phyloP scores from a whole-genome alignment of 495 filamentous ascomycete species.

The Penicillium canariense region DNA sequence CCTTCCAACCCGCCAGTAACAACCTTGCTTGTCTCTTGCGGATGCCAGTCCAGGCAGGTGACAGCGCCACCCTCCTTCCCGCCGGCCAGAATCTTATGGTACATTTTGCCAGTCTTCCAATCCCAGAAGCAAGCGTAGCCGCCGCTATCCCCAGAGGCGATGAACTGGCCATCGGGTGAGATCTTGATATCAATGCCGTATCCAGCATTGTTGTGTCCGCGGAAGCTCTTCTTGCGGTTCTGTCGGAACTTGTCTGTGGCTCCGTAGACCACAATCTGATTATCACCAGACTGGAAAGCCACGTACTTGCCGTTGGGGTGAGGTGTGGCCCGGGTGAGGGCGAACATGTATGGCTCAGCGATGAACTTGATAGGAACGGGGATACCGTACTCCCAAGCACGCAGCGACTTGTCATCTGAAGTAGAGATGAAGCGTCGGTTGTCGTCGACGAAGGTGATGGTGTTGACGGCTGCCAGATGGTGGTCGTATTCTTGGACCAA shows the following conservation, averaged over 20 bases:
- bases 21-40: slow-evolving; percentile 91
- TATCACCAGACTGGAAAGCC: slow-evolving; percentile 87
- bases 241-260: slow-evolving; percentile 92
- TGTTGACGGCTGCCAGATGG: slow-evolving; percentile 95
- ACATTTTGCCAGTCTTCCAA: slow-evolving; percentile 99
- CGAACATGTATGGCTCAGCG: slow-evolving; percentile 96
- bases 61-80: slow-evolving; percentile 62
- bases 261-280: slow-evolving; percentile 95
- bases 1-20: slow-evolving; percentile 88
- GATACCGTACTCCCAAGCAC: slow-evolving; percentile 97
- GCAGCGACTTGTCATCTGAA: slow-evolving; percentile 90
- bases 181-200: slow-evolving; percentile 88
- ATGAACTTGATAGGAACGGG: slow-evolving; percentile 88
- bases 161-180: slow-evolving; percentile 86
- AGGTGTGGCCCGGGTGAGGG: slow-evolving; percentile 73
- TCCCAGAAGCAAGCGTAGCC: slow-evolving; percentile 97
- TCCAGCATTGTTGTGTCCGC: slow-evolving; percentile 92
- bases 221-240: slow-evolving; percentile 94
- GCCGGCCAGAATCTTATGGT: slow-evolving; percentile 84
- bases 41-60: slow-evolving; percentile 86
- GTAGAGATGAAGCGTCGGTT: slow-evolving; percentile 96
- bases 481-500: slow-evolving; percentile 97
- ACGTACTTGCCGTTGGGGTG: slow-evolving; percentile 93
- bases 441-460: slow-evolving; percentile 92
- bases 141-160: slow-evolving; percentile 77